Evolutionary conservation across 352 stramenopile species (phyloP).

Genomic region (Phytophthora pisi): DNA sequence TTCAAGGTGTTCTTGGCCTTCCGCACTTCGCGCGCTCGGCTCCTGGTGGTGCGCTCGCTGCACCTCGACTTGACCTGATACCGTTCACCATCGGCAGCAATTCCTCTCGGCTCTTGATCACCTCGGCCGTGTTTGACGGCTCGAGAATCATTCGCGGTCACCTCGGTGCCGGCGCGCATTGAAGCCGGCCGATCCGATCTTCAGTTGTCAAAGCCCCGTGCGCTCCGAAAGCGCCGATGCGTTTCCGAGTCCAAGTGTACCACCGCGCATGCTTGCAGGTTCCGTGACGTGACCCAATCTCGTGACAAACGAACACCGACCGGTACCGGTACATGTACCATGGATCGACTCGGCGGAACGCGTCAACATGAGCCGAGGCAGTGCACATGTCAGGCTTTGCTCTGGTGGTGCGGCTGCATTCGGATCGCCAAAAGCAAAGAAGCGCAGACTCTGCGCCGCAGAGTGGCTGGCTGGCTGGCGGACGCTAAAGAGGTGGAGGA

Average conservation of each 20-base stretch:
- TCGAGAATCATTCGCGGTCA: constrained; percentile 23
- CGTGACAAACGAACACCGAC: constrained; percentile 20
- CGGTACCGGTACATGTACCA: too few species aligned
- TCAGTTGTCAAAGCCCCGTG: constrained; percentile 23
- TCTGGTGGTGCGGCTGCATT: too few species aligned
- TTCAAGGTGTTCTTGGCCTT: constrained; percentile 3
- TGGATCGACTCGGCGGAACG: constrained; percentile 4
- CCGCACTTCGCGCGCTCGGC: neutral
- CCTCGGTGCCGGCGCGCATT: constrained; percentile 31
- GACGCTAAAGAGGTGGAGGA: constrained; percentile 2
- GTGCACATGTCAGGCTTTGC: constrained; percentile 2
- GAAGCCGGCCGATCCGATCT: constrained; percentile 18
- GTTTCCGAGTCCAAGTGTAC: constrained; percentile 26
- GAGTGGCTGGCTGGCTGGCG: constrained; percentile 4
- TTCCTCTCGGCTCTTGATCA: constrained; percentile 33
- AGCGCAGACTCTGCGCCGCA: too few species aligned
- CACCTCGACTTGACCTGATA: constrained; percentile 31
- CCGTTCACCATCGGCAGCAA: constrained; percentile 44
- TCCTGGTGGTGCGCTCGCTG: constrained; percentile 1
- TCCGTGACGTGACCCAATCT: constrained; percentile 15
- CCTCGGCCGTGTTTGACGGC: constrained; percentile 14
- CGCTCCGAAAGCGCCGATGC: neutral
- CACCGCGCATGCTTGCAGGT: neutral
- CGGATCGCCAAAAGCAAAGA: constrained; percentile 13
- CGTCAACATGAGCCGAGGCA: constrained; percentile 22